Base-by-base conservation (phyloP, 1,139 yeast genomes). In the Scheffersomyces illinoinensis region DNA sequence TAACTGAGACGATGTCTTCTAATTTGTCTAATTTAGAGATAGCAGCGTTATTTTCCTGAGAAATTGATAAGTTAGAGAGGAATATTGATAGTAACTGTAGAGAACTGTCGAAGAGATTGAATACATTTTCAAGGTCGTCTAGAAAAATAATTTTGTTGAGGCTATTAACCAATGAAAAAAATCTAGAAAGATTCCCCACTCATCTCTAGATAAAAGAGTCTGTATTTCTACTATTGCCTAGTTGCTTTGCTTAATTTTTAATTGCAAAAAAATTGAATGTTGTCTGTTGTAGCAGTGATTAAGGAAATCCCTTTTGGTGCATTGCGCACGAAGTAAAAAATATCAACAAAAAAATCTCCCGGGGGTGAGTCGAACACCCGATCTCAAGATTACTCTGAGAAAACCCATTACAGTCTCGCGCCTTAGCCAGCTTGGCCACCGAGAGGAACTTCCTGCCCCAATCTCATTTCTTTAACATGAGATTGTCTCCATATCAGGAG, bases 331-430 rank as follows among this genome's bases (percentile, higher is more conserved):
- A 20, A 48, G 26, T n/a, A 8, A 20, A 48, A 43, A 21, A 20
- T 14, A 47, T 57, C 62, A 60, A 70, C 84, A 77, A 74, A 71
- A 65, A 72, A 72, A 64, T 86, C 89, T 85, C 89, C 86, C 84
- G 88, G 86, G 89, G 86, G 89, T 81, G 89, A 85, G 83, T 86
- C 89, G 90, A 86, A 86, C 90, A 82, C 89, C 87, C 89, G 89
- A 85, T 85, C 88, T 85, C 87, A 84, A 85, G 89, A 85, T 86
- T 68, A 76, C 86, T 74, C 69, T 72, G 72, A 67, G 68, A 61
- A 6, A 62, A 65, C 71, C 79, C 77, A 79, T 86, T 86, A 86
- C 90, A 86, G 90, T 85, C 90, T 86, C 87, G 87, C 89, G 89
- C 89, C 88, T 85, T 86, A 85, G 82, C 90, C 89, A 86, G 85